Evolutionary conservation across 331 rosid genomes (phyloP).

Genomic region (Quercus lobata): DNA sequence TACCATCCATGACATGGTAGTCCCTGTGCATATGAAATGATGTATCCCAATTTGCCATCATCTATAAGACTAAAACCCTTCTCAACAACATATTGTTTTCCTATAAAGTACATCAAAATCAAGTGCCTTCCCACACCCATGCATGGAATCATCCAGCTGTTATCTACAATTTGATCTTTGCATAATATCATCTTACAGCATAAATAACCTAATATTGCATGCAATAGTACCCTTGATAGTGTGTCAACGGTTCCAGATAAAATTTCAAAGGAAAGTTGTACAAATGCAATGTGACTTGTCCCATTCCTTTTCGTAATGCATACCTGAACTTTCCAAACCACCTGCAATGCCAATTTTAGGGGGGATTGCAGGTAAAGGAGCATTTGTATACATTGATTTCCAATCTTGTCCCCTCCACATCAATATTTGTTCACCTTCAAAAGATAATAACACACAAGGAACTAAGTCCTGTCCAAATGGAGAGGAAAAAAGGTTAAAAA

Average conservation of each 20-base stretch:
- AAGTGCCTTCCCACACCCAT: not conserved
- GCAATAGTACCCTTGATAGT: not conserved
- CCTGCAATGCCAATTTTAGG: constrained; percentile 24
- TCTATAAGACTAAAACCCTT: not conserved
- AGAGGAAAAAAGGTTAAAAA: constrained; percentile 16
- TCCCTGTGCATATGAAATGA: not conserved
- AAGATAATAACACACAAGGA: constrained; percentile 89
- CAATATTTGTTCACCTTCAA: constrained; percentile 79
- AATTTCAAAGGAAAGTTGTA: not conserved
- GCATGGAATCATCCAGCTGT: not conserved
- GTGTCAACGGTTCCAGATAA: not conserved
- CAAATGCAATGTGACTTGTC: constrained; percentile 5
- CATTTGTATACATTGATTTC: constrained; percentile 50
- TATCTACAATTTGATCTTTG: not conserved
- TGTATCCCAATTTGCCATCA: not conserved
- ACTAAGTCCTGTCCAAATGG: constrained; percentile 70
- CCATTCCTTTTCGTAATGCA: constrained; percentile 7
- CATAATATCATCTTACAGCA: not conserved
- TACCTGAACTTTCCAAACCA: constrained; percentile 44
- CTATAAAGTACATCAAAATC: not conserved
- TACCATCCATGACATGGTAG: not conserved
- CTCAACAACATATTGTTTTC: not conserved
- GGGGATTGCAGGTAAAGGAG: constrained; percentile 30
- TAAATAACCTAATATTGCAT: not conserved
- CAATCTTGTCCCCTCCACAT: constrained; percentile 85